phyloP scores from a whole-genome alignment of 345 rosid genomes.

The Lepidium didymum region DNA sequence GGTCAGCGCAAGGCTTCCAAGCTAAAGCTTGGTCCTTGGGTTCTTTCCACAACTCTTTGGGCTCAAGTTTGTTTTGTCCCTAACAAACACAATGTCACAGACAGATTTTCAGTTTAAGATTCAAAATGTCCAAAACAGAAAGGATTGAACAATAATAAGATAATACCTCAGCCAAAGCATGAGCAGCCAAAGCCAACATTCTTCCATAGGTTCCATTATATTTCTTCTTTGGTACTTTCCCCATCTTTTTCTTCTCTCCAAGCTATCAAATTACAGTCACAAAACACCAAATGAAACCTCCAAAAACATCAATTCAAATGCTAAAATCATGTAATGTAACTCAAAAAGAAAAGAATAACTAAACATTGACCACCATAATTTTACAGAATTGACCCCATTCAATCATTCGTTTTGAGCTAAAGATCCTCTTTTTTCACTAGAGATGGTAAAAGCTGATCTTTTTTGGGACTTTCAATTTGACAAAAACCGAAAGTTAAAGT shows the following conservation, averaged over 20 bases:
- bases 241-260: slow-evolving; percentile 38
- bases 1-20: slow-evolving; percentile 91
- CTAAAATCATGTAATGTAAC: background rate
- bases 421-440: background rate
- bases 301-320: background rate
- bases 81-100: background rate
- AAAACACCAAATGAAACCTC: background rate
- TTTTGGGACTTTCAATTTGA: slow-evolving; percentile 5
- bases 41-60: slow-evolving; percentile 90
- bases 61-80: slow-evolving; percentile 80
- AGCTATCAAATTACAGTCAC: slow-evolving; percentile 18
- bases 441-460: background rate
- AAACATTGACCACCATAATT: background rate
- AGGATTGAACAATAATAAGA: background rate
- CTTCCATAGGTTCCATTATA: slow-evolving; percentile 61
- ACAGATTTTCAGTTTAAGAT: background rate
- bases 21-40: slow-evolving; percentile 66
- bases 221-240: slow-evolving; percentile 35
- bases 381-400: background rate
- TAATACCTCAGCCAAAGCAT: slow-evolving; percentile 89
- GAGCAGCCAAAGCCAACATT: slow-evolving; percentile 80
- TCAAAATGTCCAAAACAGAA: background rate
- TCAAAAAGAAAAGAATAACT: background rate
- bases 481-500: background rate
- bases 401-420: background rate